These are phyloP conservation scores for Plasmodium gonderi DNA, from an alignment of 169 alveolate species.

Conservation along the genomic window DNA sequence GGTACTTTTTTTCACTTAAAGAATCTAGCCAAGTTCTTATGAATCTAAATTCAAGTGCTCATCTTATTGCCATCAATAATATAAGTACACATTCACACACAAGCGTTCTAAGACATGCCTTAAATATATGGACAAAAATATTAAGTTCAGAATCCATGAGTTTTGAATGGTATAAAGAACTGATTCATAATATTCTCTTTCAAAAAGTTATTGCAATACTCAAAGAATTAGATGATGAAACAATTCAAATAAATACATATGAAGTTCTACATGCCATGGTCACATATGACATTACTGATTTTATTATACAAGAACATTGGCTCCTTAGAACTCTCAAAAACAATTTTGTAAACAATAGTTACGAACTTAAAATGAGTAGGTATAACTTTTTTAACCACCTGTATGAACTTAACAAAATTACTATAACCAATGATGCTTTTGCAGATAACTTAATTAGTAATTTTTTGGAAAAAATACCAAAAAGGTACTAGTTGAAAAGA, in stretches of 20 bases:
- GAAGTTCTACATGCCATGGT: constrained; percentile 16
- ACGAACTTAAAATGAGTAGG: constrained; percentile 42
- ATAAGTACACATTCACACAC: constrained; percentile 66
- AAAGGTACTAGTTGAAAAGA: constrained; percentile 21
- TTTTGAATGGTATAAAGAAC: constrained; percentile 13
- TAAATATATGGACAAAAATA: constrained; percentile 61
- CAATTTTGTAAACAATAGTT: constrained; percentile 24
- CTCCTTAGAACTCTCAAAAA: constrained; percentile 12
- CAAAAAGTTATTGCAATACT: constrained; percentile 19
- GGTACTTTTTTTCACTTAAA: constrained; percentile 48
- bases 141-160: constrained; percentile 18
- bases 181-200: constrained; percentile 24
- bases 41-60: not conserved
- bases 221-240: constrained; percentile 51
- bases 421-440: constrained; percentile 24
- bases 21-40: constrained; percentile 12
- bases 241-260: constrained; percentile 25
- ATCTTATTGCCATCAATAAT: constrained; percentile 16
- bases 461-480: constrained; percentile 30
- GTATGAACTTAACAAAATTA: constrained; percentile 16
- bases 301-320: constrained; percentile 62
- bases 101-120: constrained; percentile 32
- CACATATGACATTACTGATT: constrained; percentile 8
- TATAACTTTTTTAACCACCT: constrained; percentile 37
- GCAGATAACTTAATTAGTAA: constrained; percentile 44